Base-by-base conservation (phyloP, 371 early-diverging fungal species). In the Dichotomocladium elegans region DNA sequence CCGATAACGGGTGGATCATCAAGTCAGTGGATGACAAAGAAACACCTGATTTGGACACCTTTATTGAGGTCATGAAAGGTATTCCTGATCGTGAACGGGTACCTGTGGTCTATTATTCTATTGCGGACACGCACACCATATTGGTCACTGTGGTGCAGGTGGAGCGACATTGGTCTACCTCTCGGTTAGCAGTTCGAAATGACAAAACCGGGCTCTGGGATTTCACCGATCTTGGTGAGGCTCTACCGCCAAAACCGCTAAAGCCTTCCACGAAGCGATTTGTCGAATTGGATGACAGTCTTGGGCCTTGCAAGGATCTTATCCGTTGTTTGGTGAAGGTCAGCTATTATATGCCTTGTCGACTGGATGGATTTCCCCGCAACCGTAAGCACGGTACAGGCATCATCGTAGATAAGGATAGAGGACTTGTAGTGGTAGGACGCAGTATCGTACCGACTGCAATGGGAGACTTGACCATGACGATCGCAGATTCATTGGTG, bases 111-210 rank as follows among this genome's bases (percentile, higher is more conserved):
- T 94, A 87, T 30, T 90, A 92, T 29, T 86, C 84, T 10, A 91
- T 89, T 64, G 80, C 88, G 3, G 85, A 85, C 58, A 77, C 89
- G 33, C 91, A 92, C 57, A 83, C 86, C 2, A 85, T 79, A 30
- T 71, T 80, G 21, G 83, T 89, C 10, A 79, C 81, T 11, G 82
- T 94, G 42, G 86, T 90, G 5, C 79, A 79, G 29, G 77, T 87
- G 4, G 92, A 93, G 43, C 68, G 91, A 31, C 90, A 90, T 56
- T 93, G 94, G 94, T 76, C 81, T 29, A 57, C 72, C n/a, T 89
- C 90, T 64, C 70, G 88, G 40, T 44, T 90, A 57, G 89, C 88
- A 9, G 81, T 83, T 19, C 74, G 94, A 37, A 90, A 91, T 51
- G 93, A 86, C 68, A 59, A 58, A 2, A 89, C 85, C 5, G 93